Evolutionary conservation across 768 basidiomycete species (phyloP).

Genomic region (Rhizopogon roseolus): DNA sequence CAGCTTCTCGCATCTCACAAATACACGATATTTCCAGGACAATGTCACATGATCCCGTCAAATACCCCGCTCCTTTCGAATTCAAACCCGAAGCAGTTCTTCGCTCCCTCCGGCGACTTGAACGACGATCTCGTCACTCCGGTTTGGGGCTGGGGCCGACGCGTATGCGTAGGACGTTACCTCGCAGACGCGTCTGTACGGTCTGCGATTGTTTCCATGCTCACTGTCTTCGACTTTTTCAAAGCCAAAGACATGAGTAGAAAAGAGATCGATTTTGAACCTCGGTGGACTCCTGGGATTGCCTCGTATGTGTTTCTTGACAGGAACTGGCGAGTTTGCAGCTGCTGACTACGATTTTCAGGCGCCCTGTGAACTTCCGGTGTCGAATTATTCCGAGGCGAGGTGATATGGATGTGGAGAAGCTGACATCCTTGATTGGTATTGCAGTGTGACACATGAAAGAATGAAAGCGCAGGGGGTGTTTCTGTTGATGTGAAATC

Average conservation of each 20-base stretch:
- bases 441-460: neutral
- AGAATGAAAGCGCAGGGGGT: too few relatives aligned
- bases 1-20: neutral
- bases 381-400: slow-evolving; percentile 16
- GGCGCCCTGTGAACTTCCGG: slow-evolving; percentile 8
- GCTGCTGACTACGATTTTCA: neutral
- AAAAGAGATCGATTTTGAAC: slow-evolving; percentile 14
- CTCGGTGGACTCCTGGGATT: slow-evolving; percentile 13
- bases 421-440: slow-evolving; percentile 1
- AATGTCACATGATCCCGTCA: slow-evolving; percentile 33
- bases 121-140: too few relatives aligned
- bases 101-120: too few relatives aligned
- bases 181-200: slow-evolving; percentile 32
- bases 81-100: too few relatives aligned
- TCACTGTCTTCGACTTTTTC: slow-evolving; percentile 20
- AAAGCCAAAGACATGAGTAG: slow-evolving; percentile 27
- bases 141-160: slow-evolving; percentile 16
- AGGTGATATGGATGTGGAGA: slow-evolving; percentile 2
- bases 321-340: neutral
- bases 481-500: too few relatives aligned
- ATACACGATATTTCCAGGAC: slow-evolving; percentile 20
- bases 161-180: slow-evolving; percentile 34
- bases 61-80: too few relatives aligned
- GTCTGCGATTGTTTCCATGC: slow-evolving; percentile 31
- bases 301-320: slow-evolving; percentile 13